phyloP scores from a whole-genome alignment of 2,329 filamentous ascomycete species.

The Exophiala bonariae region DNA sequence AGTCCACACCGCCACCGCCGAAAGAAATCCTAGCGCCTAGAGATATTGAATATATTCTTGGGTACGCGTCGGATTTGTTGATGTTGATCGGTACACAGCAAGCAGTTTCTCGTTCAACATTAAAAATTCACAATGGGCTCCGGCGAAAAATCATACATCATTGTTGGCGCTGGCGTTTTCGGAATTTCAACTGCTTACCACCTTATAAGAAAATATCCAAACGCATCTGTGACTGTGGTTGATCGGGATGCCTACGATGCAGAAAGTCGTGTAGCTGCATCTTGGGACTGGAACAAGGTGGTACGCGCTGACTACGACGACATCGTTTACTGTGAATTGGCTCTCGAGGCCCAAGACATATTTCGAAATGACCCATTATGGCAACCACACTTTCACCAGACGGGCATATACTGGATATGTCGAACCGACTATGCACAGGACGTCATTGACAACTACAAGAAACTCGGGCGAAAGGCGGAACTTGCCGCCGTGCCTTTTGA shows the following conservation, averaged over 20 bases:
- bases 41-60: too few species aligned
- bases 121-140: too few species aligned
- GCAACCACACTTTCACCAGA: slow-evolving; percentile 52
- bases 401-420: slow-evolving; percentile 52
- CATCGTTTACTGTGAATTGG: slow-evolving; percentile 32
- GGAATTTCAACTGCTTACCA: slow-evolving; percentile 55
- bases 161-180: slow-evolving; percentile 54
- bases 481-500: slow-evolving; percentile 49
- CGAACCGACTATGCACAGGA: slow-evolving; percentile 48
- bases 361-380: slow-evolving; percentile 37
- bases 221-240: slow-evolving; percentile 47
- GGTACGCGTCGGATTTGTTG: too few species aligned
- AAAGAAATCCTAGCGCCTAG: too few species aligned
- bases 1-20: too few species aligned
- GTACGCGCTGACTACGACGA: slow-evolving; percentile 30
- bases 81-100: too few species aligned
- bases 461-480: slow-evolving; percentile 48
- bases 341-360: slow-evolving; percentile 33
- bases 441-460: slow-evolving; percentile 52
- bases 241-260: slow-evolving; percentile 37
- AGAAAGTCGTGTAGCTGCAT: slow-evolving; percentile 33
- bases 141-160: slow-evolving; percentile 32
- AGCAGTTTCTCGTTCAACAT: too few species aligned
- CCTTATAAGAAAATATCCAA: slow-evolving; percentile 51
- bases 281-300: slow-evolving; percentile 30